A percentile compares a stretch with the other conserved stretches of the same genome.
Evolutionary conservation across 1,284 basidiomycete species (phyloP).

Genomic region (Salmacisia buchloeana): DNA sequence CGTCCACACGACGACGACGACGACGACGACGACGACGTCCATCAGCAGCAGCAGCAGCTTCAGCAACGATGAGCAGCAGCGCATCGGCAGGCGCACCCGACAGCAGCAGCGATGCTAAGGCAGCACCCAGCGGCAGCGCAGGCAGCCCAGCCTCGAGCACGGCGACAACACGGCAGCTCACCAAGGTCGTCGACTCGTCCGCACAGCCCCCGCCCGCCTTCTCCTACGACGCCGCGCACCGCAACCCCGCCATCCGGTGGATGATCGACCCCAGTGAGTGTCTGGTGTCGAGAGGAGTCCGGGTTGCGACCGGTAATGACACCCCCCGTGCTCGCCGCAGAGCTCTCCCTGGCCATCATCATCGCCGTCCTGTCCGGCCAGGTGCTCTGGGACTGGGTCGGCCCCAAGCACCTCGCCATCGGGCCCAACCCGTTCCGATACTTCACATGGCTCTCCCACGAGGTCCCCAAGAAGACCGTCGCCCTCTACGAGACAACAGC

Average conservation of each 20-base stretch:
- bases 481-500: constrained; percentile 51
- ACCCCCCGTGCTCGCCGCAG: constrained; percentile 19
- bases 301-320: constrained; percentile 7
- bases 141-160: not conserved
- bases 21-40: too few species aligned
- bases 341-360: constrained; percentile 59
- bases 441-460: constrained; percentile 72
- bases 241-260: constrained; percentile 35
- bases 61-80: too few species aligned
- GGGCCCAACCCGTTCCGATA: constrained; percentile 69
- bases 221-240: not conserved
- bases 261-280: constrained; percentile 35
- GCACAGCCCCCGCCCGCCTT: not conserved
- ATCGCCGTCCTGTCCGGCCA: constrained; percentile 63
- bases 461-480: constrained; percentile 54
- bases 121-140: not conserved
- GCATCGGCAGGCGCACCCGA: too few species aligned
- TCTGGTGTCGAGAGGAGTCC: constrained; percentile 2
- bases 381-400: constrained; percentile 59
- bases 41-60: too few species aligned
- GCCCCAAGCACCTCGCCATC: constrained; percentile 56
- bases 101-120: not conserved
- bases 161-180: not conserved
- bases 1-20: too few species aligned
- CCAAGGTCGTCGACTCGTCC: not conserved